phyloP scores from a whole-genome alignment of 176 grass and related monocot genomes.

The Pontederia paniculata region DNA sequence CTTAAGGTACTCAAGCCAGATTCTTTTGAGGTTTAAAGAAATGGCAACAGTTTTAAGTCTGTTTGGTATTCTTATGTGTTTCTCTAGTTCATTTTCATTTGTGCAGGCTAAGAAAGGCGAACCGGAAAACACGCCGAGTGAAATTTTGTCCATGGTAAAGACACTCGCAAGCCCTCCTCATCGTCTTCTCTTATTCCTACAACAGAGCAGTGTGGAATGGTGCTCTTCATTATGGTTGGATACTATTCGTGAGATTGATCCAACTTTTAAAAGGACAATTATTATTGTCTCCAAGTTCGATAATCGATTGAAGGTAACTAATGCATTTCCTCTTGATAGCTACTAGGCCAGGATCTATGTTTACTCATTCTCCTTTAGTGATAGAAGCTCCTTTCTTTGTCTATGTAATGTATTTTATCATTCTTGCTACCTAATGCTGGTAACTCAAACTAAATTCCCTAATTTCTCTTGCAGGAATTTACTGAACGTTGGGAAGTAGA shows the following conservation, averaged over 20 bases:
- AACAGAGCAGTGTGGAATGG: constrained; percentile 98
- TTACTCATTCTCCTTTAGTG: too few relatives aligned
- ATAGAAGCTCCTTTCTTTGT: too few relatives aligned
- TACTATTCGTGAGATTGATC: constrained; percentile 81
- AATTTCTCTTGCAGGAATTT: constrained; percentile 57
- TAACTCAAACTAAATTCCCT: too few relatives aligned
- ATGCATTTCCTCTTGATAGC: too few relatives aligned
- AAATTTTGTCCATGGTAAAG: constrained; percentile 90
- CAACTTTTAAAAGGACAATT: constrained; percentile 77
- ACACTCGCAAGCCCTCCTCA: constrained; percentile 73
- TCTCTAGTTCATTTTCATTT: not conserved
- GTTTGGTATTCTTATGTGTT: too few relatives aligned
- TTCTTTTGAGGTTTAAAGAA: too few relatives aligned
- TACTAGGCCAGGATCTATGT: too few relatives aligned
- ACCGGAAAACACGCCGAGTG: constrained; percentile 66
- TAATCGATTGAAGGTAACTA: constrained; percentile 79
- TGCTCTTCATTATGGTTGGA: constrained; percentile 93
- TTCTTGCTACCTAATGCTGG: too few relatives aligned
- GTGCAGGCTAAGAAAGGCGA: constrained; percentile 90
- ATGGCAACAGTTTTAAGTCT: too few relatives aligned
- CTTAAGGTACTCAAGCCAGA: constrained; percentile 41
- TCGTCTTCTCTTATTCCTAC: constrained; percentile 91
- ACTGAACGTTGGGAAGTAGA: constrained; percentile 89
- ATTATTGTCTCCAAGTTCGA: constrained; percentile 93
- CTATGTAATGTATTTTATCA: too few relatives aligned